Base-by-base conservation (phyloP, 2,329 filamentous ascomycete genomes). In the Chrysoporthe puriensis region DNA sequence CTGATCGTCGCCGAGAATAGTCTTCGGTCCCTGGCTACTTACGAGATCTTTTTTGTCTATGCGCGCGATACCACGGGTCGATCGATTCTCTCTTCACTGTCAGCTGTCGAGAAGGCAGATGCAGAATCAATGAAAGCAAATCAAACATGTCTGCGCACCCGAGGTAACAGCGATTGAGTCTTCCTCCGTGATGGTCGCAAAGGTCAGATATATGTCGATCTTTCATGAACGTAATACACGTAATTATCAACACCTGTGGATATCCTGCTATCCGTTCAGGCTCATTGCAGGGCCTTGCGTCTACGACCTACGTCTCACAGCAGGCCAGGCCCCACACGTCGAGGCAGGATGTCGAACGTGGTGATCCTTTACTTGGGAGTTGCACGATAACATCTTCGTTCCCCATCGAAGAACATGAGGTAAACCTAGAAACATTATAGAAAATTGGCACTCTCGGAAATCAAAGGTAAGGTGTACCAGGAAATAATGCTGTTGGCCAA, bases 31-130 rank as follows among this genome's bases (percentile, higher is more conserved):
- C 54, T 9, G 34, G 40, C 54, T 57, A 40, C 54, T 40, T 40
- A 13, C 32, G 16, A 57, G 34, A 57, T n/a, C 8, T 56, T 34
- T 36, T 36, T 56, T 42, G n/a, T 60, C 26, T 48, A 46, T 18
- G 59, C 59, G 21, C 43, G 43, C 26, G 59, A 61, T 61, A 61
- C 59, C 59, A 61, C 42, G 32, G 13, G 32, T 34, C 43, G 59
- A 36, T 48, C 21, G 59, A 48, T 34, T 9, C 3, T 13, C 57
- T 16, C 44, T 48, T 54, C 32, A 2, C 13, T 13, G 7, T 34
- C 26, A 32, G 18, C 34, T 58, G 34, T 8, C 40, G 56, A 21
- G 32, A 58, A 16, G 16, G 4, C 44, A 60, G 36, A 43, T 59
- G 36, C 18, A 14, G 9, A 14, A 60, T 26, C 54, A 57, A 54